These are phyloP conservation scores for Mortierella sp. DNA, from an alignment of 371 early-diverging fungal species.

Conservation along the genomic window DNA sequence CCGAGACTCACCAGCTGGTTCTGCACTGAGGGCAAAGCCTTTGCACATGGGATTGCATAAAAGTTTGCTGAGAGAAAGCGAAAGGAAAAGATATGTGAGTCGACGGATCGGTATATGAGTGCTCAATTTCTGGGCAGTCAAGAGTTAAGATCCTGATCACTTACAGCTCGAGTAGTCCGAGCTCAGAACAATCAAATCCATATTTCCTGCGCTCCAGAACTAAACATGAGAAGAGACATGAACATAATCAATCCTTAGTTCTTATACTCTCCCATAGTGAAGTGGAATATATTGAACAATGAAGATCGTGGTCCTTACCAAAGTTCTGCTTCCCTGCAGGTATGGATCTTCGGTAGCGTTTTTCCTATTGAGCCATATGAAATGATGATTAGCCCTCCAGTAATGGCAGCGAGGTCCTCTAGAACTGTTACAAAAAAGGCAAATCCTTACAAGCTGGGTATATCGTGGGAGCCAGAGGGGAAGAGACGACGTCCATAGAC, in stretches of 20 bases:
- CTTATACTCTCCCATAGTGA: no score
- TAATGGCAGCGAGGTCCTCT: background rate
- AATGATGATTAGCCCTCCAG: background rate
- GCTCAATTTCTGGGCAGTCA: background rate
- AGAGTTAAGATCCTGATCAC: background rate
- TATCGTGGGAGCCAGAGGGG: constrained; percentile 68
- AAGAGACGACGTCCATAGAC: constrained; percentile 82
- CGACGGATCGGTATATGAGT: background rate
- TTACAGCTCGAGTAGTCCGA: constrained; percentile 54
- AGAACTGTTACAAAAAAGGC: background rate
- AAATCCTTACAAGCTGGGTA: constrained; percentile 40
- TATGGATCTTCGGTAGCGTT: constrained; percentile 69
- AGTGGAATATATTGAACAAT: background rate
- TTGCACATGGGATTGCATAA: constrained; percentile 80
- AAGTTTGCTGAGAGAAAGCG: constrained; percentile 54
- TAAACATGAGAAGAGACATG: constrained; percentile 35
- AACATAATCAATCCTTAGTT: background rate
- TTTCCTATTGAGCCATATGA: constrained; percentile 18
- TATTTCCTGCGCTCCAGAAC: constrained; percentile 86
- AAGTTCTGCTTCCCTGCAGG: constrained; percentile 66
- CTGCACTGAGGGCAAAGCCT: constrained; percentile 70
- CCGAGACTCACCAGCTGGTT: constrained; percentile 66
- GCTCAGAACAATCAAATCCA: constrained; percentile 72
- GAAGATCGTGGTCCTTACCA: constrained; percentile 63
- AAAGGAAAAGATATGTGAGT: background rate